Base-by-base conservation (phyloP, 106 monocot species). In the Acorus gramineus region DNA sequence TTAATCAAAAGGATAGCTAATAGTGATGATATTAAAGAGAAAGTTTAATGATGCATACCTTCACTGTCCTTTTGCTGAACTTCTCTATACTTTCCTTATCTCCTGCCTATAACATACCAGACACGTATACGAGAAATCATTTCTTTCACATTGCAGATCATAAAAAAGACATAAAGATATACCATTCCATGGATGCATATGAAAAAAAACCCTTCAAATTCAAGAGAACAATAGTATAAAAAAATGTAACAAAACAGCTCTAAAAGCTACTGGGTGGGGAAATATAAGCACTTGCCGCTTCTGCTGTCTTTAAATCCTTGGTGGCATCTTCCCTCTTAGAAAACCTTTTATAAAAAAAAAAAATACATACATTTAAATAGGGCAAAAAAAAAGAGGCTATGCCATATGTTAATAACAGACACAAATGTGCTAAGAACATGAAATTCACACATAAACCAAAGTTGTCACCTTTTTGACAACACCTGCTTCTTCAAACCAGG, bases 41-140 rank as follows among this genome's bases (percentile, higher is more conserved):
- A 7, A 50, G 52, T 12, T 53, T 13, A 8, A 68, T 12, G 47
- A 10, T 46, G 49, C 64, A 10, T 63, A 98, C 98, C 85, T 86
- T 92, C 2, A 99, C 98, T 12, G 89, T 99, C 71, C 98, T 89
- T 69, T 99, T 99, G 79, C 98, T 99, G 64, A 82, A 92, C 66
- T 99, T 99, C 61, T 99, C 98, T 69, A 92, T 89, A 4, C 72
- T 76, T 5, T 89, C 98, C 61, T 81, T 81, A 64, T 99, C 92
- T 49, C 98, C 98, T 63, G 63, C 69, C 98, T 99, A 28, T 28
- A 28, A 28, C 28, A 28, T 28, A 28, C 28, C 28, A 28, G 28
- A 28, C 28, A 28, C 1, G 28, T 28, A 28, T 28, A 28, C 28
- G 28, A 56, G 63, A 55, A 67, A 49, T 28, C 28, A 28, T 28